phyloP scores from a whole-genome alignment of 352 stramenopile species.

The Globisporangium canariense region DNA sequence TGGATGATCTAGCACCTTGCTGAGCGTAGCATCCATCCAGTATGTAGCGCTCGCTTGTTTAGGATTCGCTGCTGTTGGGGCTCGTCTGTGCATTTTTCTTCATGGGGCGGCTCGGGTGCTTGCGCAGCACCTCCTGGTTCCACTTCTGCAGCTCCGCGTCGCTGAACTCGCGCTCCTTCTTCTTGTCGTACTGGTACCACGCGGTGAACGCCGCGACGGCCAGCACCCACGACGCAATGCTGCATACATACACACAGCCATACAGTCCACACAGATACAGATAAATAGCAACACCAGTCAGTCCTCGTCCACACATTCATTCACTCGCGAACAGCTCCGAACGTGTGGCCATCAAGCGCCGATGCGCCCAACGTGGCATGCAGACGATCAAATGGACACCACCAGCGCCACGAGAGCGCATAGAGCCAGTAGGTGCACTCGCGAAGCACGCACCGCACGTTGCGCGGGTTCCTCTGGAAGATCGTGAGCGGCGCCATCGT shows the following conservation, averaged over 20 bases:
- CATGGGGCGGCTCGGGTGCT: constrained; percentile 20
- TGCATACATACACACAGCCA: constrained; percentile 19
- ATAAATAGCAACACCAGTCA: background rate
- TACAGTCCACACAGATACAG: background rate
- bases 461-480: constrained; percentile 42
- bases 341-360: constrained; percentile 1
- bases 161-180: constrained; percentile 58
- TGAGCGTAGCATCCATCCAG: too few relatives aligned
- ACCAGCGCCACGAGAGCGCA: background rate
- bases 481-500: constrained; percentile 18
- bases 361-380: background rate
- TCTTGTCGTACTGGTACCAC: constrained; percentile 59
- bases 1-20: too few relatives aligned
- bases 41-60: background rate
- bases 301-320: background rate
- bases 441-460: constrained; percentile 30
- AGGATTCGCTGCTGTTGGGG: constrained; percentile 14
- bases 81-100: constrained; percentile 14
- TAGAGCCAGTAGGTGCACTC: background rate
- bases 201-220: constrained; percentile 31
- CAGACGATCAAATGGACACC: background rate
- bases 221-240: constrained; percentile 52
- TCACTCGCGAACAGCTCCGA: background rate
- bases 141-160: constrained; percentile 36
- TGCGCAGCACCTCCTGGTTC: constrained; percentile 57